Percentiles rank a stretch among this genome's conserved stretches.
Conservation (phyloP, 176 grass and related monocot genomes). For the Olyra latifolia region DNA sequence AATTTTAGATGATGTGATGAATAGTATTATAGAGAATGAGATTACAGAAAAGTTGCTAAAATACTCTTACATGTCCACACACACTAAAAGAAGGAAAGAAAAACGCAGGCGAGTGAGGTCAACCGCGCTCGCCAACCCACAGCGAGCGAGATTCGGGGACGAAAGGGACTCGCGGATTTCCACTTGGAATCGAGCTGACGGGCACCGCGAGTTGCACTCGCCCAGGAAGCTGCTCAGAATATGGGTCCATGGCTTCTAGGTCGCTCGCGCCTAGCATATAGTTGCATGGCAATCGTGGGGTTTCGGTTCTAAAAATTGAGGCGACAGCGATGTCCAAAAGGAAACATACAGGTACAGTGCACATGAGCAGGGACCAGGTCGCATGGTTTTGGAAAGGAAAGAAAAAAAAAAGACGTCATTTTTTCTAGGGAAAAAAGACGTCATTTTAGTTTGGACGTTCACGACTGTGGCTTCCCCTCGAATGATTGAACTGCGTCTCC, state of each 20-base stretch:
- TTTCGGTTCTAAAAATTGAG: neutral
- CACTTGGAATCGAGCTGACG: neutral
- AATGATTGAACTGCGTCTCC: too few relatives aligned
- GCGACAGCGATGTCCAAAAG: neutral
- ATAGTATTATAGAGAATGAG: too few relatives aligned
- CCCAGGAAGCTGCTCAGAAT: slow-evolving; percentile 36
- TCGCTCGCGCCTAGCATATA: neutral
- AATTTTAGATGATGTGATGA: too few relatives aligned
- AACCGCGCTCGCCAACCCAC: neutral
- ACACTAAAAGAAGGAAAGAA: neutral
- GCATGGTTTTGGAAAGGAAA: neutral
- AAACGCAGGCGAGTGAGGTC: neutral
- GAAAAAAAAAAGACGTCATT: neutral
- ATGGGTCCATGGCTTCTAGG: neutral
- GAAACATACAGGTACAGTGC: neutral
- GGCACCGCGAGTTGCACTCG: neutral
- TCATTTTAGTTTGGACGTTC: too few relatives aligned
- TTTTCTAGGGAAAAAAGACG: too few relatives aligned
- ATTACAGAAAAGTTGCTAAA: too few relatives aligned
- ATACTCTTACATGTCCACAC: too few relatives aligned
- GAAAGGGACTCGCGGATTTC: neutral
- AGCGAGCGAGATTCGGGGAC: neutral
- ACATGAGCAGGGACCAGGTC: neutral
- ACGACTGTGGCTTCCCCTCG: too few relatives aligned
- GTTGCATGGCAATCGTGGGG: neutral